phyloP scores from a whole-genome alignment of 2,329 filamentous ascomycete species.

The Beauveria rudraprayagi region DNA sequence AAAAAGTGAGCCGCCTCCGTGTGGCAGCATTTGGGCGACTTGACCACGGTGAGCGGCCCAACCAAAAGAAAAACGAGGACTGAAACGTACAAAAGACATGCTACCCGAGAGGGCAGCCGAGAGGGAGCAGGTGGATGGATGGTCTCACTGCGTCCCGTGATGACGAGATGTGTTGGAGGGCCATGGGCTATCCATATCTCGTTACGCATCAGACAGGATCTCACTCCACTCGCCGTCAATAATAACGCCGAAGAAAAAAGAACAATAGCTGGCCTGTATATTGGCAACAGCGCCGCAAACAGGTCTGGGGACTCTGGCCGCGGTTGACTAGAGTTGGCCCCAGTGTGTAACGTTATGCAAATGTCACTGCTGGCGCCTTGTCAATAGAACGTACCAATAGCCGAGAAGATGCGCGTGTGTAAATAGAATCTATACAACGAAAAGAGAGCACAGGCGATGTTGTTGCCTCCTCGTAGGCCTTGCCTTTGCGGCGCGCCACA shows the following conservation, averaged over 20 bases:
- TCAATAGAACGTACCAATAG: too few species aligned
- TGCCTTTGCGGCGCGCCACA: too few species aligned
- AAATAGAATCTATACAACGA: too few species aligned
- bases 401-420: too few species aligned
- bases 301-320: not conserved
- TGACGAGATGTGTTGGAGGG: not conserved
- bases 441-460: too few species aligned
- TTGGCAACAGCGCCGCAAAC: not conserved
- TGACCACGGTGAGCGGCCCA: constrained; percentile 1
- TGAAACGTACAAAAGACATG: not conserved
- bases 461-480: too few species aligned
- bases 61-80: not conserved
- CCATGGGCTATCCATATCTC: not conserved
- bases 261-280: not conserved
- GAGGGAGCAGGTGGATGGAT: not conserved
- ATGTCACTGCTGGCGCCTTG: too few species aligned
- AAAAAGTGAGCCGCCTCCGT: not conserved
- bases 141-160: not conserved
- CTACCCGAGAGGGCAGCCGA: not conserved
- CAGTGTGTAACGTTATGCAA: not conserved
- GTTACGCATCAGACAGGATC: not conserved
- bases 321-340: not conserved
- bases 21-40: not conserved
- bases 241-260: not conserved
- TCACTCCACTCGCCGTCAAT: not conserved